These are phyloP conservation scores for Debaryomycetaceae sp. DNA, from an alignment of 1,139 yeast genomes.

Conservation along the genomic window DNA sequence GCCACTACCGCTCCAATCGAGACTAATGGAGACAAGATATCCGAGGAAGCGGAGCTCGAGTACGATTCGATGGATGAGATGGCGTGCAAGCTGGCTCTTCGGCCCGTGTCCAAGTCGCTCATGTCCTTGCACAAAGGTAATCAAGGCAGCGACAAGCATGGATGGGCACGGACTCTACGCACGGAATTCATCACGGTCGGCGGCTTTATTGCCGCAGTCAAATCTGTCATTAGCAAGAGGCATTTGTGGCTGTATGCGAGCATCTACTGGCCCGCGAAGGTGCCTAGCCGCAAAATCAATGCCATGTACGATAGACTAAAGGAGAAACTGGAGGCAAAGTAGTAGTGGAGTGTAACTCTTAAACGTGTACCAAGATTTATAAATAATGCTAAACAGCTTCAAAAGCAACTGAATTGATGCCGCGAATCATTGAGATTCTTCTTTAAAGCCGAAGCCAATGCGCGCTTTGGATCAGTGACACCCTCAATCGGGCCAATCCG, in stretches of 20 bases:
- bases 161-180: conserved; percentile 72
- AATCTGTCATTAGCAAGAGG: conserved; percentile 30
- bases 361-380: too few relatives aligned
- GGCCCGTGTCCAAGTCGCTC: conserved; percentile 67
- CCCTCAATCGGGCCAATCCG: conserved; percentile 12
- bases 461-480: conserved; percentile 11
- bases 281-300: conserved; percentile 67
- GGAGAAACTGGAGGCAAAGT: conserved; percentile 3
- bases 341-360: not conserved
- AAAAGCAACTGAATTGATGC: conserved; percentile 20
- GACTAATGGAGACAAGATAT: conserved; percentile 6
- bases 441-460: conserved; percentile 20
- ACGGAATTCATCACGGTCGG: conserved; percentile 75
- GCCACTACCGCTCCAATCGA: conserved; percentile 6
- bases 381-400: not conserved
- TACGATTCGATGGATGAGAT: conserved; percentile 78
- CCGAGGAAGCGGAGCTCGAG: conserved; percentile 35
- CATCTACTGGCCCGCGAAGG: conserved; percentile 88
- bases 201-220: conserved; percentile 37
- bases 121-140: conserved; percentile 69
- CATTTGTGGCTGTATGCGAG: conserved; percentile 91
- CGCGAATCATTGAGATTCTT: conserved; percentile 21
- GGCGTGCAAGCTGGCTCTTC: conserved; percentile 52
- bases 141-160: conserved; percentile 71
- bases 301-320: conserved; percentile 74